Percentiles rank a stretch among this genome's conserved stretches.
Evolutionary conservation across 805 yeast genomes (phyloP).

Genomic region (Candida multigemmis): DNA sequence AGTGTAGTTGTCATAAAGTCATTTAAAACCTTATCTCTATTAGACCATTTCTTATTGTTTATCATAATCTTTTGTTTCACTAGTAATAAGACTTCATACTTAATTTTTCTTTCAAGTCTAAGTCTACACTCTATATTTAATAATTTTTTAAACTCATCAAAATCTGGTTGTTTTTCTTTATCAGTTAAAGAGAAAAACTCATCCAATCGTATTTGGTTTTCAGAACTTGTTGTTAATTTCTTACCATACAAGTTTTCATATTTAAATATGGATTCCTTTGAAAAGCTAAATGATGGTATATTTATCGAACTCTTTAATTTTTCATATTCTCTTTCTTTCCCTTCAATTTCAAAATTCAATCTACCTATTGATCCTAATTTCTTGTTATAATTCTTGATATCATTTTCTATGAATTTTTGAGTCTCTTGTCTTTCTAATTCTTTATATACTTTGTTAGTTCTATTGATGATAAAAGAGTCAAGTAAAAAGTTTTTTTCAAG

Average conservation of each 20-base stretch:
- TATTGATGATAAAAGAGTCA: slow-evolving; percentile 26
- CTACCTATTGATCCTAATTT: slow-evolving; percentile 19
- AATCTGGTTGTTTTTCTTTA: slow-evolving; percentile 13
- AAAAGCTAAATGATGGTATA: slow-evolving; percentile 18
- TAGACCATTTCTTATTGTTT: slow-evolving; percentile 25
- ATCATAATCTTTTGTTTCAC: slow-evolving; percentile 20
- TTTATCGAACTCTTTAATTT: slow-evolving; percentile 10
- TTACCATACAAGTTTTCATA: slow-evolving; percentile 7
- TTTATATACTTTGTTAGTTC: slow-evolving; percentile 19
- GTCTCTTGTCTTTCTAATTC: slow-evolving; percentile 14
- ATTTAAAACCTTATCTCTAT: slow-evolving; percentile 19
- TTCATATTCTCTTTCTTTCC: slow-evolving; percentile 13
- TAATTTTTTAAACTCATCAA: slow-evolving; percentile 16
- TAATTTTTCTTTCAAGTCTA: slow-evolving; percentile 21
- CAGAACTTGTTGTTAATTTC: neutral
- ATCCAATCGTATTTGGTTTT: slow-evolving; percentile 5
- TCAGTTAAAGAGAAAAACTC: slow-evolving; percentile 20
- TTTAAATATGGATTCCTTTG: slow-evolving; percentile 16
- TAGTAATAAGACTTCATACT: slow-evolving; percentile 23
- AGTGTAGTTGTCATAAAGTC: slow-evolving; percentile 20
- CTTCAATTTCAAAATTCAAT: slow-evolving; percentile 13
- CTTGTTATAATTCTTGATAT: slow-evolving; percentile 20
- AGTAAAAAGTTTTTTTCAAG: slow-evolving; percentile 13
- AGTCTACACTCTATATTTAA: slow-evolving; percentile 23
- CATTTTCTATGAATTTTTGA: slow-evolving; percentile 11